Percentiles rank a stretch among this genome's conserved stretches.
Conservation (phyloP, 2,329 filamentous ascomycete species). For the Aspergillus ruber region DNA sequence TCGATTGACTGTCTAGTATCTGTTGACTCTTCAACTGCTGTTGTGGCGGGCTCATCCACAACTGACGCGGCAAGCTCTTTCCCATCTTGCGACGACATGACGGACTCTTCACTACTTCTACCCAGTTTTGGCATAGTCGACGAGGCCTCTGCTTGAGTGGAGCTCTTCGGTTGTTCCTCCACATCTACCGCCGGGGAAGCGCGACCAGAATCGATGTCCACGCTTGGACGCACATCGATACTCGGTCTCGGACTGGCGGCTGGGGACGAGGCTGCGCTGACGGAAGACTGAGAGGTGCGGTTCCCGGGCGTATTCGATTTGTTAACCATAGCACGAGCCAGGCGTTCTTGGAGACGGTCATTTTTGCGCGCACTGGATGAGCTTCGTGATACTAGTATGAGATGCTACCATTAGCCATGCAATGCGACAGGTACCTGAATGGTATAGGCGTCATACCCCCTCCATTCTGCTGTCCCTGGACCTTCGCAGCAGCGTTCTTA, state of each 20-base stretch:
- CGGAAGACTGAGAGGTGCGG: slow-evolving; percentile 41
- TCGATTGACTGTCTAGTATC: background rate
- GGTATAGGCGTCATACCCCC: slow-evolving; percentile 21
- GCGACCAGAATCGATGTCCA: slow-evolving; percentile 27
- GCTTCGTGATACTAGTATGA: slow-evolving; percentile 51
- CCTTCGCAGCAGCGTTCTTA: slow-evolving; percentile 20
- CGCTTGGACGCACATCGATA: slow-evolving; percentile 34
- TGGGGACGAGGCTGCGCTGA: slow-evolving; percentile 47
- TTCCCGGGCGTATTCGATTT: slow-evolving; percentile 53
- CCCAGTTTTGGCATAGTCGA: slow-evolving; percentile 9
- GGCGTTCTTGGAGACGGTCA: slow-evolving; percentile 78
- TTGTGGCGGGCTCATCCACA: slow-evolving; percentile 8
- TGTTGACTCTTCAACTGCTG: slow-evolving; percentile 4
- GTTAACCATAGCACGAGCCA: slow-evolving; percentile 79
- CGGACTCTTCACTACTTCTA: slow-evolving; percentile 24
- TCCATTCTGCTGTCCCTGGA: slow-evolving; percentile 9
- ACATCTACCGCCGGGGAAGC: slow-evolving; percentile 14
- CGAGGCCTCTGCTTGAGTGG: slow-evolving; percentile 5
- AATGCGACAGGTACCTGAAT: background rate
- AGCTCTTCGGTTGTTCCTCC: slow-evolving; percentile 15
- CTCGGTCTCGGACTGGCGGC: slow-evolving; percentile 46
- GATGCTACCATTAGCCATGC: slow-evolving; percentile 17
- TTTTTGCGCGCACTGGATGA: slow-evolving; percentile 63
- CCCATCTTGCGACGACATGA: slow-evolving; percentile 16
- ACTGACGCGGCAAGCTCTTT: slow-evolving; percentile 19